Evolutionary conservation across 2,329 filamentous ascomycete species (phyloP), one percentile per base, ranked within the genome.

Genomic region (Phialophora chinensis): DNA sequence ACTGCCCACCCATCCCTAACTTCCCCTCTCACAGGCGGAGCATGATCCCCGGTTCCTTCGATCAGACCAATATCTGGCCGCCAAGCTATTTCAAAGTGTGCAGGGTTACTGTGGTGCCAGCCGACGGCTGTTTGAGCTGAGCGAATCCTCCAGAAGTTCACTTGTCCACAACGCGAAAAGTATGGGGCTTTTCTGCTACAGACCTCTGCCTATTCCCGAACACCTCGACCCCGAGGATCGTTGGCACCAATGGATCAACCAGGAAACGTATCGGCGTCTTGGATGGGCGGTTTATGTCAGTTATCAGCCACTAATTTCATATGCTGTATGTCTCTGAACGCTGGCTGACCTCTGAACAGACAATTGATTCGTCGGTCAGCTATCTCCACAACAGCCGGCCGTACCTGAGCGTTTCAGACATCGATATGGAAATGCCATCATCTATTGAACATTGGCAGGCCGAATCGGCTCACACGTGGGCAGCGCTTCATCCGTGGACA

Each of bases 271-370:
- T 4, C 47, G 50, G 5, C 53, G 65, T n/a, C 23, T 67, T 8
- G 65, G 25, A 6, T 67, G 65, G 65, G 65, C 60, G 7, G 25
- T 67, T 4, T 67, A 60, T 33, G 60, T 63, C 20, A 54, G 27
- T 29, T 29, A 10, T 7, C 27, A 27, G 27, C 27, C 27, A 29
- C 8, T 31, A 11, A 20, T 17, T 25, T 8, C 20, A 54, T 5
- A 49, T 11, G 33, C 17, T 23, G 17, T 49, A 17, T n/a, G 27
- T 29, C 25, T 8, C 20, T n/a, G 20, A 10, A 20, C 14, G 10
- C 14, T 25, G 27, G 5, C 11, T 12, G 17, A 27, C 14, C 27
- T 17, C 14, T 27, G 10, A 4, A 25, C 20, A 54, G 27, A 31
- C 27, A 10, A 50, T 49, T 47, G 65, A 67, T 27, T n/a, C 65